Conservation (phyloP, 1,284 basidiomycete genomes). For the Lentinula novae-zelandiae region DNA sequence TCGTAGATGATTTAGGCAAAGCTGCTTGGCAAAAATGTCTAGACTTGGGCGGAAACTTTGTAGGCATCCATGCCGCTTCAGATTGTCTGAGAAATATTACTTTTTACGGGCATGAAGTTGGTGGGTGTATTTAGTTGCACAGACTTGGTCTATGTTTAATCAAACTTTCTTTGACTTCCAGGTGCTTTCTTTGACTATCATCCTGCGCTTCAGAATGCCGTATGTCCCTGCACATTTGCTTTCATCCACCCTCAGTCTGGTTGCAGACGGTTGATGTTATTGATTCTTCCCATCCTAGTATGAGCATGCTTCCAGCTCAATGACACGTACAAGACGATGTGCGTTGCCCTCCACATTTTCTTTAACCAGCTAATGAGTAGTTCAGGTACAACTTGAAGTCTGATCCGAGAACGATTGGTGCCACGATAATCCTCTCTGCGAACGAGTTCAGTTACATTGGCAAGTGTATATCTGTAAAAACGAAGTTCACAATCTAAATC, state of each 20-base stretch:
- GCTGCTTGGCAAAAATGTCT: slow-evolving; percentile 64
- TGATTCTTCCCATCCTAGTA: slow-evolving; percentile 63
- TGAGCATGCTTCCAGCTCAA: slow-evolving; percentile 53
- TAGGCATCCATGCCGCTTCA: slow-evolving; percentile 57
- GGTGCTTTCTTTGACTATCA: slow-evolving; percentile 79
- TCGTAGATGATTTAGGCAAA: slow-evolving; percentile 60
- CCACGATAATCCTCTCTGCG: slow-evolving; percentile 63
- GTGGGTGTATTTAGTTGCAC: slow-evolving; percentile 16
- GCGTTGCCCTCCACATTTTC: slow-evolving; percentile 9
- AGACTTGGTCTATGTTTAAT: neutral
- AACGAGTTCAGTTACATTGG: slow-evolving; percentile 65
- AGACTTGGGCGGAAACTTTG: slow-evolving; percentile 67
- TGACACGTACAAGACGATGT: slow-evolving; percentile 69
- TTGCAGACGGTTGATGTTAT: slow-evolving; percentile 60
- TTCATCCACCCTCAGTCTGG: neutral
- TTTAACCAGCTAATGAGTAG: neutral
- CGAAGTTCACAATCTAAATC: neutral
- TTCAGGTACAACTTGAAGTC: slow-evolving; percentile 74
- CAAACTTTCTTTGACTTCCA: slow-evolving; percentile 10
- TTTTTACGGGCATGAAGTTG: slow-evolving; percentile 50
- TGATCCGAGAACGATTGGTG: slow-evolving; percentile 67
- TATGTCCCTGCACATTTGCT: slow-evolving; percentile 26
- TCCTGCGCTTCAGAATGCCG: slow-evolving; percentile 59
- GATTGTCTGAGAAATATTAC: slow-evolving; percentile 62
- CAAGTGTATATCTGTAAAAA: slow-evolving; percentile 24